These are phyloP conservation scores for Hygrophorus russula DNA, from an alignment of 768 basidiomycete genomes.

Conservation along the genomic window DNA sequence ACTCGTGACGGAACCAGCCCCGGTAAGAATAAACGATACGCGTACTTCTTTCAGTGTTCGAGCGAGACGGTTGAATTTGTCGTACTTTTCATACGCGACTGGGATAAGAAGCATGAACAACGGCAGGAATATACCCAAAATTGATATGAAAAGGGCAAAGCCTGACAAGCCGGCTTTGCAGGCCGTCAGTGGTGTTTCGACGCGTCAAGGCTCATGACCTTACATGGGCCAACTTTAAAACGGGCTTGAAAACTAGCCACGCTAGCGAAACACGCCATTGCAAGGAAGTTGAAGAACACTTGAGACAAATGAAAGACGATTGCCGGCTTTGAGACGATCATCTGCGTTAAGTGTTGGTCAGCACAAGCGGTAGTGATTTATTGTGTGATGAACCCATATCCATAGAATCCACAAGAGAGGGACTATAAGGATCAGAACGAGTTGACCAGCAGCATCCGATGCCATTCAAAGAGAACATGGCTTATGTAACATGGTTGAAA, in stretches of 20 bases:
- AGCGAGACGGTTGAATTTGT: conserved; percentile 67
- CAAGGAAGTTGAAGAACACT: conserved; percentile 87
- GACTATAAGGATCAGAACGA: conserved; percentile 54
- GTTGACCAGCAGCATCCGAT: conserved; percentile 29
- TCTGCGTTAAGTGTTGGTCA: conserved; percentile 29
- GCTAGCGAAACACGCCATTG: conserved; percentile 85
- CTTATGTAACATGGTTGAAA: conserved; percentile 24
- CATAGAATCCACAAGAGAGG: conserved; percentile 55
- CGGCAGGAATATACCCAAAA: conserved; percentile 63
- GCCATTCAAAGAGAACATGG: conserved; percentile 25
- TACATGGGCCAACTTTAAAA: conserved; percentile 79
- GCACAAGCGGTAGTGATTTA: conserved; percentile 2
- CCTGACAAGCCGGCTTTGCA: conserved; percentile 71
- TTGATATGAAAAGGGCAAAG: conserved; percentile 74
- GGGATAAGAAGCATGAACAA: conserved; percentile 68
- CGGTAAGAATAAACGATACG: conserved; percentile 74
- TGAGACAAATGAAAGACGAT: conserved; percentile 70
- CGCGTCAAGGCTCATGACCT: conserved; percentile 20
- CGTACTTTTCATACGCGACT: conserved; percentile 76
- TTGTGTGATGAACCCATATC: conserved; percentile 46
- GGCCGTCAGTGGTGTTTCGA: conserved; percentile 8
- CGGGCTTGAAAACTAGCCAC: conserved; percentile 84
- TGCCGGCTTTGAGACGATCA: conserved; percentile 79
- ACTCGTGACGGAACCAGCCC: conserved; percentile 50
- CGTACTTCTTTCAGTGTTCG: conserved; percentile 75